Percentiles rank a stretch among this genome's conserved stretches.
Conservation (phyloP, 257 asterid genomes). For the Paulownia fortunei region DNA sequence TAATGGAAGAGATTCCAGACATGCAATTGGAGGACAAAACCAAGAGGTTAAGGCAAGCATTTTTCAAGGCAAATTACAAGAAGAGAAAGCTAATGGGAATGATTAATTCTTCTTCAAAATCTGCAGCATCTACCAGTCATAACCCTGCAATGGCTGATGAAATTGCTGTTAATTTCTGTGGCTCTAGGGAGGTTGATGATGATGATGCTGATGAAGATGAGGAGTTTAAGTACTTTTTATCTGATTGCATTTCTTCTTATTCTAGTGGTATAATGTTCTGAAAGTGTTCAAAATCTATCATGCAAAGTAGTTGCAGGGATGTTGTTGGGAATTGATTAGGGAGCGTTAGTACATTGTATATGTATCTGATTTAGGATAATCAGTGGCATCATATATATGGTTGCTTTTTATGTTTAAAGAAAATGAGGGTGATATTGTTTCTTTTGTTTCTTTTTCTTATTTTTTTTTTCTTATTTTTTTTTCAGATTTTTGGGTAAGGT, state of each 20-base stretch:
- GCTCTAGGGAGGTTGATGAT: conserved; percentile 1
- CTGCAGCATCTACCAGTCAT: neutral
- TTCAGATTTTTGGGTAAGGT: too few relatives aligned
- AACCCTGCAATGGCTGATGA: neutral
- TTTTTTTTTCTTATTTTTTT: too few relatives aligned
- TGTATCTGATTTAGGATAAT: neutral
- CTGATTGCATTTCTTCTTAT: conserved; percentile 45
- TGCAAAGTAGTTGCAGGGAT: neutral
- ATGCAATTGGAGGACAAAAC: conserved; percentile 64
- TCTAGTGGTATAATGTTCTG: conserved; percentile 11
- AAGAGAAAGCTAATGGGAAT: conserved; percentile 59
- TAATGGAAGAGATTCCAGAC: conserved; percentile 67
- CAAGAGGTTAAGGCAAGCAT: conserved; percentile 71
- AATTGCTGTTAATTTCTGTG: neutral
- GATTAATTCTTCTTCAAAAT: conserved; percentile 16
- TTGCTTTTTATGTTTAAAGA: neutral
- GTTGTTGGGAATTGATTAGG: neutral
- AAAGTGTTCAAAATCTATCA: neutral
- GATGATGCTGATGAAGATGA: conserved; percentile 38
- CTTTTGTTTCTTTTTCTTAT: too few relatives aligned
- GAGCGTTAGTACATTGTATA: neutral
- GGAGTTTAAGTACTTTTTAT: conserved; percentile 44
- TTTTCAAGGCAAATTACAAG: conserved; percentile 77
- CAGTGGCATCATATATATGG: neutral
- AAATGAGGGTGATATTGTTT: neutral